Conservation (phyloP, 78 protist genomes). For the Fonticula alba region DNA sequence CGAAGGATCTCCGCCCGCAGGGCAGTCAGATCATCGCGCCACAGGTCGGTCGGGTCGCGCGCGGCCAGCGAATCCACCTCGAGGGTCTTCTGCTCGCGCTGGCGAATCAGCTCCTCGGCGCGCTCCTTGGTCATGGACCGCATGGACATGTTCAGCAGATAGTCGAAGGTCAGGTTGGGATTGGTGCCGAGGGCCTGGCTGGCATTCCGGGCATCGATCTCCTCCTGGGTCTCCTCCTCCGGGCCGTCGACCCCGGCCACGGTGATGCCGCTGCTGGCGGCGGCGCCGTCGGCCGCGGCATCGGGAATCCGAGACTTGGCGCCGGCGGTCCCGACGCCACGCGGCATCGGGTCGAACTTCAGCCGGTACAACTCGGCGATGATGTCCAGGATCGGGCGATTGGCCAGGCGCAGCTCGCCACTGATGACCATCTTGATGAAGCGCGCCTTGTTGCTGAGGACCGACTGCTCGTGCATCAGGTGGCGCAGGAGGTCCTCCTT, state of each 20-base stretch:
- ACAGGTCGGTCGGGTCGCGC: conserved; percentile 22
- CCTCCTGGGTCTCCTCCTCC: background rate
- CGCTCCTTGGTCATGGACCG: conserved; percentile 55
- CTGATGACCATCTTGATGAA: conserved; percentile 49
- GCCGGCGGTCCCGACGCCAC: conserved; percentile 3
- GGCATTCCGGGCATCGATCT: background rate
- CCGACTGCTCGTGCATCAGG: conserved; percentile 9
- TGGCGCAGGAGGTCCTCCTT: conserved; percentile 14
- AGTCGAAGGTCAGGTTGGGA: conserved; percentile 9
- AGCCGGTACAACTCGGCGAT: conserved; percentile 25
- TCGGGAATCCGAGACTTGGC: background rate
- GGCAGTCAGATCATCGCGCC: conserved; percentile 23
- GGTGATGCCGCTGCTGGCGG: background rate
- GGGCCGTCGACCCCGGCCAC: background rate
- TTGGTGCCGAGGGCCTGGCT: background rate
- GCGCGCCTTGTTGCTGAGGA: conserved; percentile 51
- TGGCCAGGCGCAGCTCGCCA: conserved; percentile 34
- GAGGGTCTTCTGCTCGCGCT: conserved; percentile 21
- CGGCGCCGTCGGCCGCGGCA: background rate
- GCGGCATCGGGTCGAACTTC: conserved; percentile 24
- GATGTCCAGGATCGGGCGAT: conserved; percentile 31
- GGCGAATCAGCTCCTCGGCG: conserved; percentile 26
- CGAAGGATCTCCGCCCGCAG: conserved; percentile 1
- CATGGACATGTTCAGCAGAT: conserved; percentile 37
- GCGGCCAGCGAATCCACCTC: conserved; percentile 24